A percentile compares a stretch with the other conserved stretches of the same genome.
These are phyloP conservation scores for Cordyceps javanica DNA, from an alignment of 2,329 filamentous ascomycete species.

Conservation along the genomic window DNA sequence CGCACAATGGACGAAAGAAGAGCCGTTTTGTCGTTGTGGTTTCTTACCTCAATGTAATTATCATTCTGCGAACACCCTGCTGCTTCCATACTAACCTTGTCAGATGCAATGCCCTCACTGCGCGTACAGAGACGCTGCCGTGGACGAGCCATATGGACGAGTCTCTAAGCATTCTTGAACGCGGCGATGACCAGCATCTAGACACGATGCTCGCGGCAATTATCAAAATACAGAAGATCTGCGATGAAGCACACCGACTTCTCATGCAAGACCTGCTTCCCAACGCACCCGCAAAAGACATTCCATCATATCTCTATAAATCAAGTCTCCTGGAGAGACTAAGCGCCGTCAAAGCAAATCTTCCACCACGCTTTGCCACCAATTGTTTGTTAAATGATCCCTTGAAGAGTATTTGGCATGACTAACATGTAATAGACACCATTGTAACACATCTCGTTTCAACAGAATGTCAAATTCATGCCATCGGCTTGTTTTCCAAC, in stretches of 20 bases:
- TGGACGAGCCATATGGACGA: conserved; percentile 58
- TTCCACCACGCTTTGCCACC: conserved; percentile 18
- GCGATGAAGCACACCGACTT: conserved; percentile 31
- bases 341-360: conserved; percentile 18
- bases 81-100: conserved; percentile 15
- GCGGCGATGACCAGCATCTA: conserved; percentile 38
- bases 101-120: conserved; percentile 34
- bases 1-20: conserved; percentile 45
- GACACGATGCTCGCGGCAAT: conserved; percentile 41
- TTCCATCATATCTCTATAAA: conserved; percentile 28
- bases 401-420: not conserved
- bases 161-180: conserved; percentile 40
- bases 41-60: conserved; percentile 30
- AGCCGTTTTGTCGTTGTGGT: conserved; percentile 42
- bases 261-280: conserved; percentile 25
- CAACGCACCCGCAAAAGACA: conserved; percentile 17
- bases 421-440: conserved; percentile 19
- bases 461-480: conserved; percentile 27
- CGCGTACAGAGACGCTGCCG: conserved; percentile 42
- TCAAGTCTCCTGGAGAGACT: conserved; percentile 25
- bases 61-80: not conserved
- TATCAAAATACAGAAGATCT: conserved; percentile 32
- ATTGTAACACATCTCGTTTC: conserved; percentile 25
- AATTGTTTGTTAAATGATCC: conserved; percentile 22
- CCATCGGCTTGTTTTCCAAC: conserved; percentile 26